Base-by-base conservation (phyloP, 805 yeast species). In the Lipomyces spencermartinsiae region DNA sequence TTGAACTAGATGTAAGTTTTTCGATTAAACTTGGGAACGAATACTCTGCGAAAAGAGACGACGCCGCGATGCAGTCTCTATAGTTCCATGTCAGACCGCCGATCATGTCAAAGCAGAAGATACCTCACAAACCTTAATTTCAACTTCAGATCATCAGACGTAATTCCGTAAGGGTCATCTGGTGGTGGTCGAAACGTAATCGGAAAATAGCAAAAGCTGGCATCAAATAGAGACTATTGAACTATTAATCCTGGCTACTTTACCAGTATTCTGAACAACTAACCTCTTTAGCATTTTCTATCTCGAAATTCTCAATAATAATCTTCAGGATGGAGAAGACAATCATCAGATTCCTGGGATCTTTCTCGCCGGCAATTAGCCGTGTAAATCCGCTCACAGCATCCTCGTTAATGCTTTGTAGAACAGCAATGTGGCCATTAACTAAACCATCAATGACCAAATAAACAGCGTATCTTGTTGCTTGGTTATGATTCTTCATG, bases 121-220 rank as follows among this genome's bases (percentile, higher is more conserved):
- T n/a, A n/a, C 16, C 16, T 5, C 14, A 29, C 62, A 19, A 14
- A 68, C 60, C 62, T 34, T 64, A 95, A 80, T 6, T 85, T 83
- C 10, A 74, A 57, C 75, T 91, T 92, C 72, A 96, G 81, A 63
- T 92, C 90, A 0, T 83, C 85, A 0, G 92, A 86, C 0, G 97
- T 87, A 71, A 92, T 90, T 70, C 88, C 87, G 76, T 93, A 92
- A 0, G 95, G 93, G 74, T 94, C 97, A 72, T 84, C 82, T 2
- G 98, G 97, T 1, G 98, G 97, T 22, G 75, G 74, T 66, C 88
- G 88, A 80, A 96, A 95, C 0, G 97, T 90, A 56, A 95, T 93
- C 12, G 99, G 99, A 80, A 94, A 95, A 80, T 95, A 95, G 78
- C 99, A 95, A 76, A 94, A 96, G 54, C 92, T 83, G 46, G 90